Base-by-base conservation (phyloP, 768 basidiomycete genomes). In the Trametes maxima region DNA sequence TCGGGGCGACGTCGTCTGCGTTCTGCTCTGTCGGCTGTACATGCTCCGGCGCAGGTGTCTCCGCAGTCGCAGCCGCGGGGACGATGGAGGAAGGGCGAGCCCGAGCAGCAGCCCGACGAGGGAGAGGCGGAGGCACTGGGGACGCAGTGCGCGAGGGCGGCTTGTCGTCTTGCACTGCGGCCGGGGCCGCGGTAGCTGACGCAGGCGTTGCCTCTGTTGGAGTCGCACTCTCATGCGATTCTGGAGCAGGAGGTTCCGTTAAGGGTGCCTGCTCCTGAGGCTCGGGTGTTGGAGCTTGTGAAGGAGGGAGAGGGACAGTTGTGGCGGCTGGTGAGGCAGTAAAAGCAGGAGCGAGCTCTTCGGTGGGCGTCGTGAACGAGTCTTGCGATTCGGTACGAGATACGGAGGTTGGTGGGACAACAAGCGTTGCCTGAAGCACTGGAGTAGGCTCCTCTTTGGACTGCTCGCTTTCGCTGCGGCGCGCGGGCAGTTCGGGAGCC, bases 61-160 rank as follows among this genome's bases (percentile, higher is more conserved):
- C 42, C 47, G n/a, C 21, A 11, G 57, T 13, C 5, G 13, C 19
- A 16, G 40, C 64, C 19, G 16, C 53, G 25, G 40, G 17, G 54
- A 70, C 46, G 22, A 64, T 40, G 17, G 70, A 71, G 12, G 57
- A 54, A 12, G 79, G 75, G 13, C 80, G 67, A 6, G 74, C 75
- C 21, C 89, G 79, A 1, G 81, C 84, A 49, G 86, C 81, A 0
- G 89, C 89, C 46, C 89, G 77, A 43, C 86, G 79, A 0, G 89
- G 89, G 22, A 91, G 71, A 2, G 88, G 89, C 0, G 89, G 88
- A 6, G 76, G 74, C 3, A 69, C 74, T 48, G 82, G 80, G 4
- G 68, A 66, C 10, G 54, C 37, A 22, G 70, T 19, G 42, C 67
- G 57, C 28, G 53, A 57, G 2, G 62, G 57, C 46, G 66, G 50